phyloP scores from a whole-genome alignment of 2,329 filamentous ascomycete genomes.

The Verticillium zaregamsianum region DNA sequence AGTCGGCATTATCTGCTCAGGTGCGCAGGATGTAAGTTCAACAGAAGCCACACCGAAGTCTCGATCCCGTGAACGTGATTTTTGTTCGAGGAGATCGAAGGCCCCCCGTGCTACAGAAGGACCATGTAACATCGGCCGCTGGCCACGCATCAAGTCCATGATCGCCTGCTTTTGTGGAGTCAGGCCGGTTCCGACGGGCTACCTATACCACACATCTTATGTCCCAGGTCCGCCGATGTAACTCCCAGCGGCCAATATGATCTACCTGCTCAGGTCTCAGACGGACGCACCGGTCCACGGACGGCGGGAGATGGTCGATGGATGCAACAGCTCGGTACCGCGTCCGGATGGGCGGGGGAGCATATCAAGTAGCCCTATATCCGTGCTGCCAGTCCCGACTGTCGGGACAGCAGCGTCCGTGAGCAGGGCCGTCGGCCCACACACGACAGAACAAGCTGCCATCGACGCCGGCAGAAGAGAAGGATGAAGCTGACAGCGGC shows the following conservation, averaged over 20 bases:
- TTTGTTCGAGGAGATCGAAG: no score
- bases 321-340: not conserved
- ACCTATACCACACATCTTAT: not conserved
- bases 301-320: not conserved
- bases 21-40: no score
- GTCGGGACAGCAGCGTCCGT: not conserved
- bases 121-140: not conserved
- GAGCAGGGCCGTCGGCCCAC: not conserved
- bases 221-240: not conserved
- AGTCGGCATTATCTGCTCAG: no score
- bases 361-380: not conserved
- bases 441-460: not conserved
- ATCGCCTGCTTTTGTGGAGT: constrained; percentile 4
- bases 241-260: not conserved
- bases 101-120: not conserved
- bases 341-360: not conserved
- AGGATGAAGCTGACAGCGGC: not conserved
- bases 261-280: not conserved
- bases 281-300: not conserved
- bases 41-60: no score
- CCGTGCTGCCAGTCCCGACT: not conserved
- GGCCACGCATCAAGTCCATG: constrained; percentile 4
- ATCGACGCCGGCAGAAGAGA: not conserved
- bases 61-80: no score
- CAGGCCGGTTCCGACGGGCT: not conserved